phyloP scores from a whole-genome alignment of 805 yeast species.

The Starmerella scarabaei region DNA sequence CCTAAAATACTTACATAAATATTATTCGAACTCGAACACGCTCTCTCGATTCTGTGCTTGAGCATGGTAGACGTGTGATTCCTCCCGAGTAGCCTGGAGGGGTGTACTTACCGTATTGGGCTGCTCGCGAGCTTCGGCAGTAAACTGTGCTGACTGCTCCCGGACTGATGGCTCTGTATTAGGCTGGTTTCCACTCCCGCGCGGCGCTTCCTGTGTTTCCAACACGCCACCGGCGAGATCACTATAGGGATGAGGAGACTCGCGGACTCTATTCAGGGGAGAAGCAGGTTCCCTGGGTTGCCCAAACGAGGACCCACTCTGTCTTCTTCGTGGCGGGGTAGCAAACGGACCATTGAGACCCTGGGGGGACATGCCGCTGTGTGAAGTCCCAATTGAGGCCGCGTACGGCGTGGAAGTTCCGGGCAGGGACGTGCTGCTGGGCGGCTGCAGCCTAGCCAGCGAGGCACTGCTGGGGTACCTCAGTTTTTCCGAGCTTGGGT shows the following conservation, averaged over 20 bases:
- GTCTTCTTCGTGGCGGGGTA: constrained; percentile 10
- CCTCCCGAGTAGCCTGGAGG: too few species aligned
- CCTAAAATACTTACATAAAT: background rate
- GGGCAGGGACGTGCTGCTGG: too few species aligned
- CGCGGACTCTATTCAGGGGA: constrained; percentile 4
- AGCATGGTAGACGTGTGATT: background rate
- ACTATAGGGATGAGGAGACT: constrained; percentile 13
- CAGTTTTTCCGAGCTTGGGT: constrained; percentile 16
- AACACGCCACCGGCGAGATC: constrained; percentile 12
- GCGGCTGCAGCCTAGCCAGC: background rate
- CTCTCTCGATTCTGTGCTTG: constrained; percentile 1
- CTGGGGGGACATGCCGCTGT: too few species aligned
- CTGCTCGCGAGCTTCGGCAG: background rate
- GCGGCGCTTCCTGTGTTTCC: background rate
- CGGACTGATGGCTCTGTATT: background rate
- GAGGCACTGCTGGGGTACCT: background rate
- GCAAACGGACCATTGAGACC: too few species aligned
- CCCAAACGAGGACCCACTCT: background rate
- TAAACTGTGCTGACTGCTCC: background rate
- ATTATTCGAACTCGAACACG: constrained; percentile 1
- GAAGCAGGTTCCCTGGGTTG: background rate
- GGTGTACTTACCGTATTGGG: too few species aligned
- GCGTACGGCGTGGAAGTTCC: too few species aligned
- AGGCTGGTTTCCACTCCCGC: background rate
- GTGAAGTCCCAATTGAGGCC: too few species aligned